Conservation (phyloP, 2,329 filamentous ascomycete species). For the Fusarium devonianum region DNA sequence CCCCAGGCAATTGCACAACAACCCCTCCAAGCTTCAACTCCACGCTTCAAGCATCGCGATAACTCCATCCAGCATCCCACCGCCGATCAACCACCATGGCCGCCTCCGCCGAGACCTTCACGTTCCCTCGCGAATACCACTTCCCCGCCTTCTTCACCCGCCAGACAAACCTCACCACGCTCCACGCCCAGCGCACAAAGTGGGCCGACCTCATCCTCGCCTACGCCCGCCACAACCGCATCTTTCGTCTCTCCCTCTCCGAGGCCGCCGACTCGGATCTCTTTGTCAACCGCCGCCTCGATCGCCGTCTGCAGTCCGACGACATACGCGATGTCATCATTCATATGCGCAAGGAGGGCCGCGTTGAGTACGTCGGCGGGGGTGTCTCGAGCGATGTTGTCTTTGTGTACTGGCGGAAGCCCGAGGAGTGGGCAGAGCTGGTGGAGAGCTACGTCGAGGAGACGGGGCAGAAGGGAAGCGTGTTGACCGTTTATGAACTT, state of each 20-base stretch:
- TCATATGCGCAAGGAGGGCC: conserved; percentile 64
- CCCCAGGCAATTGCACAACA: background rate
- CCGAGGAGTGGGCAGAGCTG: conserved; percentile 87
- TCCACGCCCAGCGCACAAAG: conserved; percentile 77
- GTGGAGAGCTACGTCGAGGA: conserved; percentile 84
- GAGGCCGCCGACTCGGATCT: conserved; percentile 61
- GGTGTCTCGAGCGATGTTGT: conserved; percentile 55
- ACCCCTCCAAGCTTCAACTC: conserved; percentile 22
- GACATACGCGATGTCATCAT: conserved; percentile 67
- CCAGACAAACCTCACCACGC: conserved; percentile 77
- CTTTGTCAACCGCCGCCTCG: conserved; percentile 64
- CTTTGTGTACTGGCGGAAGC: conserved; percentile 85
- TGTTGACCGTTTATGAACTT: conserved; percentile 93
- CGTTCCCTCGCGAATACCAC: conserved; percentile 70
- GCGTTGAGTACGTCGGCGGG: conserved; percentile 69
- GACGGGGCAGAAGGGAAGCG: conserved; percentile 86
- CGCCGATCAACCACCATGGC: conserved; percentile 23
- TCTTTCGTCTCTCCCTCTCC: conserved; percentile 76
- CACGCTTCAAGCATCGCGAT: conserved; percentile 17
- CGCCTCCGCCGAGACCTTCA: conserved; percentile 49
- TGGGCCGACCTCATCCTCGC: conserved; percentile 87
- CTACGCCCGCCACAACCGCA: conserved; percentile 80
- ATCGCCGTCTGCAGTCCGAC: conserved; percentile 56
- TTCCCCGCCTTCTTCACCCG: conserved; percentile 89
- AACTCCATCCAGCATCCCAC: too few relatives aligned